These are phyloP conservation scores for Boletus speciosus DNA, from an alignment of 768 basidiomycete species.

Conservation along the genomic window DNA sequence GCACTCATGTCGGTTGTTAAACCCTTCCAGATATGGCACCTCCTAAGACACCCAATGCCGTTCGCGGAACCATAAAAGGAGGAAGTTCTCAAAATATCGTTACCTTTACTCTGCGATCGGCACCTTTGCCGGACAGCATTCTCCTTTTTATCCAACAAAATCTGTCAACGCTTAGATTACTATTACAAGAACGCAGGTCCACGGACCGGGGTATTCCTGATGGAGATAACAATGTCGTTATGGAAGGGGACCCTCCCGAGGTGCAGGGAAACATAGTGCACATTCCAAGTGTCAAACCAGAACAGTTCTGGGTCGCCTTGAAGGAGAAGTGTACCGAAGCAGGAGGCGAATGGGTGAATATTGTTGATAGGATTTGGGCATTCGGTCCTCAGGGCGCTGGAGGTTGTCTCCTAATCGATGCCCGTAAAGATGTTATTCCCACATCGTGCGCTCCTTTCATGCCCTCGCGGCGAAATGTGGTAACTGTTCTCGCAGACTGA, in stretches of 20 bases:
- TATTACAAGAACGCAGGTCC: constrained; percentile 50
- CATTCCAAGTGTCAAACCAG: constrained; percentile 61
- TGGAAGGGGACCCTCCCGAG: constrained; percentile 39
- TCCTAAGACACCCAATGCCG: constrained; percentile 64
- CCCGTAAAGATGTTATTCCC: constrained; percentile 42
- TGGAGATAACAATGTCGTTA: constrained; percentile 9
- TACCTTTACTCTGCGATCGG: constrained; percentile 79
- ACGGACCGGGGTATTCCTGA: constrained; percentile 30
- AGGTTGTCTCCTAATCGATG: constrained; percentile 82
- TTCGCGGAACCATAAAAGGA: constrained; percentile 76
- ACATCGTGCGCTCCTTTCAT: constrained; percentile 51
- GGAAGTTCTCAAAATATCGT: constrained; percentile 66
- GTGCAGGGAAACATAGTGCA: constrained; percentile 57
- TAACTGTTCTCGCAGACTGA: constrained; percentile 41
- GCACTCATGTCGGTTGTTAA: not conserved
- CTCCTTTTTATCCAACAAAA: constrained; percentile 79
- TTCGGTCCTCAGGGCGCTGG: constrained; percentile 90
- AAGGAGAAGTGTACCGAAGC: constrained; percentile 58
- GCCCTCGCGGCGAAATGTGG: constrained; percentile 4
- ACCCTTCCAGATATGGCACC: constrained; percentile 74
- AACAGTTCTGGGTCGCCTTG: constrained; percentile 79
- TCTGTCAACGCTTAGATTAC: constrained; percentile 53
- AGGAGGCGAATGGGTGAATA: constrained; percentile 75
- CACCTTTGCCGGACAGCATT: constrained; percentile 70
- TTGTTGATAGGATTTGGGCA: constrained; percentile 76